Evolutionary conservation across 805 yeast species (phyloP).

Genomic region (Komagataella kurtzmanii): DNA sequence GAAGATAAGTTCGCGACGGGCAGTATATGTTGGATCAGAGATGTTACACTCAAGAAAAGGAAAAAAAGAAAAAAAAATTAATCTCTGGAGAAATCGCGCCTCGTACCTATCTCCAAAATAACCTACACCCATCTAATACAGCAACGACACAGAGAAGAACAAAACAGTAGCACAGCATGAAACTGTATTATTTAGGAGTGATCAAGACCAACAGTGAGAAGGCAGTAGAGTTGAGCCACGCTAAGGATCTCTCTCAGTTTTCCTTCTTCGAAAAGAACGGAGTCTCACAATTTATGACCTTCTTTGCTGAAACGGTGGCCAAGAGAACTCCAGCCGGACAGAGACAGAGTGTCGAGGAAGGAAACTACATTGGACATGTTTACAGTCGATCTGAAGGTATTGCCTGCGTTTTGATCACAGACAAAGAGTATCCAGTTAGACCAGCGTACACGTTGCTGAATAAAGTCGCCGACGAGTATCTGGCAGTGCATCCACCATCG

Average conservation of each 20-base stretch:
- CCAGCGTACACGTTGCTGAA: slow-evolving; percentile 91
- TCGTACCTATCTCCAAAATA: neutral
- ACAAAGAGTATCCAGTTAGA: slow-evolving; percentile 91
- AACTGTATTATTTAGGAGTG: slow-evolving; percentile 82
- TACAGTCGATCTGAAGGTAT: slow-evolving; percentile 83
- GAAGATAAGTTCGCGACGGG: neutral
- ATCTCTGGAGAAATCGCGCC: neutral
- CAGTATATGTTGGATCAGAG: neutral
- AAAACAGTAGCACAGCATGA: slow-evolving; percentile 34
- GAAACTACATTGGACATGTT: slow-evolving; percentile 82
- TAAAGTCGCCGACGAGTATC: slow-evolving; percentile 82
- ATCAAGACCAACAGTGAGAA: slow-evolving; percentile 50
- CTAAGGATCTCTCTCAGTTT: slow-evolving; percentile 74
- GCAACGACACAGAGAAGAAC: neutral
- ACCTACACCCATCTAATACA: neutral
- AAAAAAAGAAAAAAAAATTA: too few species aligned
- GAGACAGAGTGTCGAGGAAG: slow-evolving; percentile 91
- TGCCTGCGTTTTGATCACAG: slow-evolving; percentile 85
- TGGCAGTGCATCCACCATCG: slow-evolving; percentile 62
- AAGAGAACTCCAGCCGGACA: slow-evolving; percentile 81
- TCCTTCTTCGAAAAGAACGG: slow-evolving; percentile 75
- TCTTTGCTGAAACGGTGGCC: slow-evolving; percentile 83
- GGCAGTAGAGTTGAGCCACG: slow-evolving; percentile 66
- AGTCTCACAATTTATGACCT: slow-evolving; percentile 89
- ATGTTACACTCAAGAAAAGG: neutral